These are phyloP conservation scores for Cladosporium colombiae DNA, from an alignment of 2,329 filamentous ascomycete species.

Conservation along the genomic window DNA sequence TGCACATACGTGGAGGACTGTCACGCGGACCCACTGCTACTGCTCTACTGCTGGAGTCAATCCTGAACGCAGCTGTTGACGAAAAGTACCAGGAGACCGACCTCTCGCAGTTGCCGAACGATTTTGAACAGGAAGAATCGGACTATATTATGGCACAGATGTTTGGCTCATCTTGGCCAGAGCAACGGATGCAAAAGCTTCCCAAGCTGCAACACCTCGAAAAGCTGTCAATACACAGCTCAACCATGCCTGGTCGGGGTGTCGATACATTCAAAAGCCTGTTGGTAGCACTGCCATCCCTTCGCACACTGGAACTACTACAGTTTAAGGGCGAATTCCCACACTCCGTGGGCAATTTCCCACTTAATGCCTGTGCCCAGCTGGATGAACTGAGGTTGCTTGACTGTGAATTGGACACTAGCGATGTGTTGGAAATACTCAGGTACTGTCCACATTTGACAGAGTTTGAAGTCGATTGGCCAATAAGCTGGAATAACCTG, in stretches of 20 bases:
- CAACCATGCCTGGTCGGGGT: background rate
- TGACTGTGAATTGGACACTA: background rate
- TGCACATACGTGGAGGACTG: background rate
- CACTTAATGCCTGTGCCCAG: background rate
- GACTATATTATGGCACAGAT: slow-evolving; percentile 8
- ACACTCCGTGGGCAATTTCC: too few relatives aligned
- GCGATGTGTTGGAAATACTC: background rate
- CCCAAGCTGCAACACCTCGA: background rate
- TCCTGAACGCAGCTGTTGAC: background rate
- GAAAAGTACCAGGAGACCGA: background rate
- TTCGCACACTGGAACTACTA: background rate
- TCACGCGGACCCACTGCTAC: background rate
- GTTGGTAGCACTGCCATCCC: background rate
- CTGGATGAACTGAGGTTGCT: background rate
- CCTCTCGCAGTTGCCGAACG: background rate
- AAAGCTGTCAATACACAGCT: background rate
- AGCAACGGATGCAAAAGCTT: slow-evolving; percentile 4
- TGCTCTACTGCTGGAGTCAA: background rate
- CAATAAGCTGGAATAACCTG: background rate
- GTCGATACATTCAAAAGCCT: background rate
- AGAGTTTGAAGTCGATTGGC: background rate
- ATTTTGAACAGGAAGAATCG: slow-evolving; percentile 7
- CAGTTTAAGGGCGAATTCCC: background rate
- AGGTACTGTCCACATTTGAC: background rate
- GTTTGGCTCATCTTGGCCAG: background rate